Conservation (phyloP, 2,329 filamentous ascomycete genomes). For the Pyricularia sp. region DNA sequence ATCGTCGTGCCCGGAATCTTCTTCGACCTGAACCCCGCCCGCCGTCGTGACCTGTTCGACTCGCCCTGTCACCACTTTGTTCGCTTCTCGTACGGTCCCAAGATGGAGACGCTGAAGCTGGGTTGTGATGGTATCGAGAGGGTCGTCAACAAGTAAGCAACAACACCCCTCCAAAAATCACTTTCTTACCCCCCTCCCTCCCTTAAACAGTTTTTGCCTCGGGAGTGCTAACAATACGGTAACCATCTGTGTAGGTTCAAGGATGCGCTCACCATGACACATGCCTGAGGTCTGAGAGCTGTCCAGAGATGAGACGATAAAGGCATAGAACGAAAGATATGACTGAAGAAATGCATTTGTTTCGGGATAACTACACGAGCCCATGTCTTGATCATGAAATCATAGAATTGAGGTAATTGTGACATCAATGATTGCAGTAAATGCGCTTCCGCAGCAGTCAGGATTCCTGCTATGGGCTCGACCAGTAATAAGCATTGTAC, state of each 20-base stretch:
- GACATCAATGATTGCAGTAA: background rate
- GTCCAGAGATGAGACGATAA: background rate
- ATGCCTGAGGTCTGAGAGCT: background rate
- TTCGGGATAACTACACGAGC: background rate
- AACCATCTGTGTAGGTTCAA: background rate
- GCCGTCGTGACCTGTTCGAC: constrained; percentile 83
- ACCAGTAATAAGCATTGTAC: too few species aligned
- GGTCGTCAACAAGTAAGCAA: constrained; percentile 55
- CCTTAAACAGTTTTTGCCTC: background rate
- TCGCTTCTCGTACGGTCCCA: constrained; percentile 71
- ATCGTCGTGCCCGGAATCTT: constrained; percentile 97
- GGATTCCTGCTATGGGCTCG: too few species aligned
- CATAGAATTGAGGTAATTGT: background rate
- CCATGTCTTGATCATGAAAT: background rate
- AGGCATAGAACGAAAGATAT: background rate
- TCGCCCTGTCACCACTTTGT: constrained; percentile 90
- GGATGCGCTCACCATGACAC: background rate
- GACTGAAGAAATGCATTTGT: background rate
- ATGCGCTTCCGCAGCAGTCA: too few species aligned
- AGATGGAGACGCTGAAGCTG: constrained; percentile 63
- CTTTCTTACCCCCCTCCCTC: too few species aligned
- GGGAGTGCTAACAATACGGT: background rate
- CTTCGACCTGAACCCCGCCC: constrained; percentile 88
- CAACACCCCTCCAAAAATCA: too few species aligned
- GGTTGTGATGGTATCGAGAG: constrained; percentile 77